Conservation (phyloP, 2,329 filamentous ascomycete genomes). For the Orbilia javanica region DNA sequence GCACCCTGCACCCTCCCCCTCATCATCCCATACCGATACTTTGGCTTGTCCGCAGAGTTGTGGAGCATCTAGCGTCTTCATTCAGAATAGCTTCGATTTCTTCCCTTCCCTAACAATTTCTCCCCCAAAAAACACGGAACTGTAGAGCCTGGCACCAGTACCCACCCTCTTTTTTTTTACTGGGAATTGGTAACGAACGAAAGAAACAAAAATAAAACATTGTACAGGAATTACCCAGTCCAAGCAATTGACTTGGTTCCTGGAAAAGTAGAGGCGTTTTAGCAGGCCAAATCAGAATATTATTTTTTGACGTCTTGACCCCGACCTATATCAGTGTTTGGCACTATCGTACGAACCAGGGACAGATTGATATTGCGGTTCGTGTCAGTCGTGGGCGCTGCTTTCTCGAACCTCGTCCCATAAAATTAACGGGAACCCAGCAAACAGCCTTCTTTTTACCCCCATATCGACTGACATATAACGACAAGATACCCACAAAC, state of each 20-base stretch:
- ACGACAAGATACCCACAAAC: constrained; percentile 59
- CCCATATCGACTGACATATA: constrained; percentile 57
- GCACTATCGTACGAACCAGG: constrained; percentile 58
- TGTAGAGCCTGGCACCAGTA: constrained; percentile 45
- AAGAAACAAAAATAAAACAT: constrained; percentile 59
- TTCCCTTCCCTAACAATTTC: constrained; percentile 57
- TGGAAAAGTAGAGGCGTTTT: constrained; percentile 51
- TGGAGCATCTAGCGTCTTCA: constrained; percentile 58
- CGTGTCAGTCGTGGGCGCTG: constrained; percentile 45
- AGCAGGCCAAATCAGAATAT: constrained; percentile 45
- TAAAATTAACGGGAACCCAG: constrained; percentile 58
- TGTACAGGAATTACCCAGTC: constrained; percentile 50
- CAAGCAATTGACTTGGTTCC: constrained; percentile 54
- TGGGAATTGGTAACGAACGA: constrained; percentile 57
- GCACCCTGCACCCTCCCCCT: constrained; percentile 50
- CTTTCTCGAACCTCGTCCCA: constrained; percentile 35
- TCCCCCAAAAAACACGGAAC: constrained; percentile 57
- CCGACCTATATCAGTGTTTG: constrained; percentile 51
- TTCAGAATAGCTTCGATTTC: constrained; percentile 58
- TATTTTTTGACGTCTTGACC: constrained; percentile 56
- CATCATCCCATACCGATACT: constrained; percentile 52
- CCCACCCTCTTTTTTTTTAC: constrained; percentile 46
- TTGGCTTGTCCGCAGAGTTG: constrained; percentile 57
- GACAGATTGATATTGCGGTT: constrained; percentile 51
- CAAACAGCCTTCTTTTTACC: constrained; percentile 45